Conservation (phyloP, 2,329 filamentous ascomycete species). For the Hymenoscyphus occultus region DNA sequence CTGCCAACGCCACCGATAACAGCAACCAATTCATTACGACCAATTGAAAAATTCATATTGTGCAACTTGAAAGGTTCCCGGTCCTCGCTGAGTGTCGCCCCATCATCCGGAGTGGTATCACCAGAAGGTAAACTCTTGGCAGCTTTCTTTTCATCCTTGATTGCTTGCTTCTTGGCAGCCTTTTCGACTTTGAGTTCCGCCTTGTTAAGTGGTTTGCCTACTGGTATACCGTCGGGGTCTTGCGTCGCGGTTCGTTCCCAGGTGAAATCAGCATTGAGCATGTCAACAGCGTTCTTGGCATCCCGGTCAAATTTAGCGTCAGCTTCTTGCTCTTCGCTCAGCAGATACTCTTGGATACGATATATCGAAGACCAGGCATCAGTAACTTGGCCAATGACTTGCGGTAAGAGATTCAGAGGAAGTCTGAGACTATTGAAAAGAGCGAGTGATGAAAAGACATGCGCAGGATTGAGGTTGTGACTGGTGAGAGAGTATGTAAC, state of each 20-base stretch:
- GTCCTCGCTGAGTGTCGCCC: conserved; percentile 53
- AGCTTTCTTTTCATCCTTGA: conserved; percentile 38
- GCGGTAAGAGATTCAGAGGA: conserved; percentile 82
- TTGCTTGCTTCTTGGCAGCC: conserved; percentile 41
- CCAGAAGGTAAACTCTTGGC: conserved; percentile 36
- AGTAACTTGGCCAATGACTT: conserved; percentile 84
- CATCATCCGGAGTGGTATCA: conserved; percentile 48
- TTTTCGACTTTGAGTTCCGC: conserved; percentile 23
- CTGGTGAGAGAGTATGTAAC: conserved; percentile 72
- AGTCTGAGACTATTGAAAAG: conserved; percentile 89
- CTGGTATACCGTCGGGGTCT: conserved; percentile 45
- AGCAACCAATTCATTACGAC: conserved; percentile 73
- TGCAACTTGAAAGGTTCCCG: conserved; percentile 69
- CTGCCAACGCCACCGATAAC: conserved; percentile 89
- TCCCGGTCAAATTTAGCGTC: conserved; percentile 56
- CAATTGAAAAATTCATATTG: conserved; percentile 63
- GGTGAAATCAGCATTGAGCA: conserved; percentile 74
- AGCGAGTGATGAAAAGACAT: conserved; percentile 88
- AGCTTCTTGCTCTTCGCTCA: conserved; percentile 81
- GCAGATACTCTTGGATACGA: conserved; percentile 83
- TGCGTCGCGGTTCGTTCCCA: conserved; percentile 72
- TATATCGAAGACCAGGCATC: conserved; percentile 84
- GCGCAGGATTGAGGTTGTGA: conserved; percentile 67
- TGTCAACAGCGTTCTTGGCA: conserved; percentile 65
- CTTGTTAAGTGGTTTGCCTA: conserved; percentile 59